Base-by-base conservation (phyloP, 139 green algal genomes). In the Marvania coccoides region DNA sequence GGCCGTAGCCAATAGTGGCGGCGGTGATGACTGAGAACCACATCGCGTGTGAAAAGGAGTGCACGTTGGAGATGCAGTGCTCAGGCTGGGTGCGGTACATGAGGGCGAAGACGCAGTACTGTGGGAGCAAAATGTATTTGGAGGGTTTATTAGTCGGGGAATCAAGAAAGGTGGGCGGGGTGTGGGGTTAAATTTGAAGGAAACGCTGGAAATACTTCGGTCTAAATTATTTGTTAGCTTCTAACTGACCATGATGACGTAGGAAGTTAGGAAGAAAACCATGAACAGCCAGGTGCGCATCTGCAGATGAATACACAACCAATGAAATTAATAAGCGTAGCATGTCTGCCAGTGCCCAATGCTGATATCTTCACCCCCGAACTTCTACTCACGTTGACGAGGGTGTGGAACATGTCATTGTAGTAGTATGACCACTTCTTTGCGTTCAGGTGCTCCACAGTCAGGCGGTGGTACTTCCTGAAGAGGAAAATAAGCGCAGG, bases 21-120 rank as follows among this genome's bases (percentile, higher is more conserved):
- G 78, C 60, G 6, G 73, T 87, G 24, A 78, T 57, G 10, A 86
- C 74, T 7, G 56, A 76, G 62, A 88, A 86, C 79, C 77, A 86
- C 9, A 86, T 64, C 2, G 76, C 76, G 23, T 80, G 73, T 5
- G 30, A 28, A 45, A 81, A 83, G 14, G 75, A 48, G 3, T 65
- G 51, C 14, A 75, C 53, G 47, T 64, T 71, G 19, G 60, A 55
- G 12, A 85, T 70, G 70, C 78, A 85, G 33, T 76, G 55, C 15
- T 69, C 39, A 2, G 66, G 59, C 47, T 72, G 61, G 13, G 38
- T 42, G 14, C 73, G 40, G 59, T 85, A 85, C 24, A 80, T 19
- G 4, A 76, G 47, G 35, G 70, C 73, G 66, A 83, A 86, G 6
- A 66, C 12, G 28, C 67, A 51, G 54, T 82, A 86, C 72, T 81